Evolutionary conservation across 2,329 filamentous ascomycete genomes (phyloP).

Genomic region (Alternaria tenuissima): DNA sequence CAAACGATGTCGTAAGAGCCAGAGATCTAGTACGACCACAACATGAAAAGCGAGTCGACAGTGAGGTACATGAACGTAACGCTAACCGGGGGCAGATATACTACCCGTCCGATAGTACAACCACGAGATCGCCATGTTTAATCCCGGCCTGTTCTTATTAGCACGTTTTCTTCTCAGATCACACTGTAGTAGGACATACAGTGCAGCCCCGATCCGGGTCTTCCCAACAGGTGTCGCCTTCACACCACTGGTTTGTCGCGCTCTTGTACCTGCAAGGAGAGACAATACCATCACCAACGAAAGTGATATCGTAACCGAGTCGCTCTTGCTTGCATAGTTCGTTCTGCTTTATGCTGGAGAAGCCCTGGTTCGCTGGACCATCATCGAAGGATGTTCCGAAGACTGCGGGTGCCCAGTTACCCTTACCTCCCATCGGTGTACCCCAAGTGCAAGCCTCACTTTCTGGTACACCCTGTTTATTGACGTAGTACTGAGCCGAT

Average conservation of each 20-base stretch:
- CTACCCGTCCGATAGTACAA: constrained; percentile 42
- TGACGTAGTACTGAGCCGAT: constrained; percentile 96
- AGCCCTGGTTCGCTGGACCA: constrained; percentile 63
- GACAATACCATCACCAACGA: constrained; percentile 70
- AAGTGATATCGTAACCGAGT: constrained; percentile 81
- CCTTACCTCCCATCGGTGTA: constrained; percentile 63
- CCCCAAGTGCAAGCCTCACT: constrained; percentile 81
- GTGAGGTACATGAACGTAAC: background rate
- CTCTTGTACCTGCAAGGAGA: constrained; percentile 68
- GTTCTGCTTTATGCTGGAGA: constrained; percentile 87
- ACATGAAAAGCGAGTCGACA: background rate
- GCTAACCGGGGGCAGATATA: background rate
- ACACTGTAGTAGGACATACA: constrained; percentile 61
- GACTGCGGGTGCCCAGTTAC: constrained; percentile 90
- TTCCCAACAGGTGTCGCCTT: constrained; percentile 53
- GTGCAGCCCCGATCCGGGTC: constrained; percentile 74
- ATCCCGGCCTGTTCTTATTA: constrained; percentile 31
- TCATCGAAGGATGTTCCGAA: constrained; percentile 76
- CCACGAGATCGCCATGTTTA: constrained; percentile 32
- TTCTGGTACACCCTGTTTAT: constrained; percentile 74
- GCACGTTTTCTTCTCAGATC: background rate
- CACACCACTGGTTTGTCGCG: constrained; percentile 69
- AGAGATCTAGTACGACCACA: constrained; percentile 10
- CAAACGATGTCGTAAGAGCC: constrained; percentile 10
- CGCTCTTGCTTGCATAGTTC: constrained; percentile 71